These are phyloP conservation scores for Diaporthe caulivora DNA, from an alignment of 2,329 filamentous ascomycete species.

Conservation along the genomic window DNA sequence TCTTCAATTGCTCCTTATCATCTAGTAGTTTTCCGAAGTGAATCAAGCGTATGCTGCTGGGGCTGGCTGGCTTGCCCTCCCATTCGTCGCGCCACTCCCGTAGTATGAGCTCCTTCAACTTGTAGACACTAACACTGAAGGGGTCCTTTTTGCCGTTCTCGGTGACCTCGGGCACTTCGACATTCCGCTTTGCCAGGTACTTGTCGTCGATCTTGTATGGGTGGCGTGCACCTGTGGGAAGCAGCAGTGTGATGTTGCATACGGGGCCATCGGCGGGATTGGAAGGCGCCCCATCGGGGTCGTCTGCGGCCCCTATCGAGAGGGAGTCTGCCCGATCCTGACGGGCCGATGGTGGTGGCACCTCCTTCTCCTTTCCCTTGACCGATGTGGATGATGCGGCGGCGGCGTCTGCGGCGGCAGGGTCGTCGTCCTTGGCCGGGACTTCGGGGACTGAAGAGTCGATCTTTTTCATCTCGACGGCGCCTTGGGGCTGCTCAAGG, in stretches of 20 bases:
- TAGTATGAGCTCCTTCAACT: conserved; percentile 92
- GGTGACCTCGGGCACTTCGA: conserved; percentile 77
- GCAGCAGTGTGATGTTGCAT: conserved; percentile 84
- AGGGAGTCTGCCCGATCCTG: conserved; percentile 47
- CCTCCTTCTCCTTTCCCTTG: conserved; percentile 49
- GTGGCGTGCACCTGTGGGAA: conserved; percentile 85
- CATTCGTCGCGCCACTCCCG: conserved; percentile 94
- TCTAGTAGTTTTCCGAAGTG: conserved; percentile 92
- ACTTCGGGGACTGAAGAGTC: conserved; percentile 33
- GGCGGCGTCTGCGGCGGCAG: conserved; percentile 35
- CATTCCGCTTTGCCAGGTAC: conserved; percentile 85
- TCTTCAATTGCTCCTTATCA: conserved; percentile 86
- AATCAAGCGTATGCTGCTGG: conserved; percentile 90
- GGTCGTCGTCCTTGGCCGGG: conserved; percentile 38
- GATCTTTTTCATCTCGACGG: conserved; percentile 40
- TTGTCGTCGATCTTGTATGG: conserved; percentile 91
- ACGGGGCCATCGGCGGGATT: conserved; percentile 54
- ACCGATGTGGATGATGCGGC: conserved; percentile 41
- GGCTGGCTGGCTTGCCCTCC: conserved; percentile 87
- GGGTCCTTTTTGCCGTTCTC: conserved; percentile 76
- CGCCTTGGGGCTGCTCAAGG: conserved; percentile 38
- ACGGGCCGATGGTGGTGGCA: conserved; percentile 42
- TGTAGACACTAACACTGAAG: conserved; percentile 92
- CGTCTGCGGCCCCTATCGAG: conserved; percentile 50
- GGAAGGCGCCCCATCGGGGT: conserved; percentile 33